Evolutionary conservation across 2,329 filamentous ascomycete species (phyloP), one percentile per base, ranked within the genome.

Genomic region (Claviceps arundinis): DNA sequence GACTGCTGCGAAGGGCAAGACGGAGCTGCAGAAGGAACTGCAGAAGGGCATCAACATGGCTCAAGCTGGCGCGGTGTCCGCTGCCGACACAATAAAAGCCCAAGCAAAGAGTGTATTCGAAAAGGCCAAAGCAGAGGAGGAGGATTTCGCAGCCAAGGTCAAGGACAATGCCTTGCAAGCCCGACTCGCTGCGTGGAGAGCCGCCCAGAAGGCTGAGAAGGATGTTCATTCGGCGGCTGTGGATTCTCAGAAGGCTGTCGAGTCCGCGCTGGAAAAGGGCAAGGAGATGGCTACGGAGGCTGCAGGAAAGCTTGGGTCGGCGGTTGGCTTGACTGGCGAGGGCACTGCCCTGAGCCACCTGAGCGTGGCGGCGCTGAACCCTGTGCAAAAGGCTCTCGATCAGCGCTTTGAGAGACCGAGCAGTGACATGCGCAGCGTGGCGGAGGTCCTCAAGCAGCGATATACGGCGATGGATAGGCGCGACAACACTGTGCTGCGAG

Each of bases 401-500:
- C 68, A 80, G 65, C 69, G 78, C 48, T 82, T 73, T 57, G 68
- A 74, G 62, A 71, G 68, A 57, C 60, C 67, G 43, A 63, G 63
- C 14, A 62, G 61, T 51, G 61, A 71, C 56, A 67, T 71, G 54
- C 74, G 74, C 66, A 75, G 69, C 46, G 73, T 76, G 19, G 70
- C 77, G 55, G 73, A 81, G 61, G 69, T 72, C 43, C 64, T 83
- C 50, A 70, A 68, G 48, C 76, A 81, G 61, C 68, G 79, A 58
- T 82, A 82, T 60, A 70, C 63, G 57, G 73, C 72, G 0, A 63
- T 76, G 54, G 69, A 72, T 43, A 58, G 71, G 61, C 67, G 69
- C 58, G 70, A 76, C 55, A 70, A 72, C 54, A 68, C 70, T 30
- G 63, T 68, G 52, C 62, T 76, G 54, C 63, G 73, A 58, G 70